phyloP scores from a whole-genome alignment of 73 alveolate species.

The Paramecium octaurelia region DNA sequence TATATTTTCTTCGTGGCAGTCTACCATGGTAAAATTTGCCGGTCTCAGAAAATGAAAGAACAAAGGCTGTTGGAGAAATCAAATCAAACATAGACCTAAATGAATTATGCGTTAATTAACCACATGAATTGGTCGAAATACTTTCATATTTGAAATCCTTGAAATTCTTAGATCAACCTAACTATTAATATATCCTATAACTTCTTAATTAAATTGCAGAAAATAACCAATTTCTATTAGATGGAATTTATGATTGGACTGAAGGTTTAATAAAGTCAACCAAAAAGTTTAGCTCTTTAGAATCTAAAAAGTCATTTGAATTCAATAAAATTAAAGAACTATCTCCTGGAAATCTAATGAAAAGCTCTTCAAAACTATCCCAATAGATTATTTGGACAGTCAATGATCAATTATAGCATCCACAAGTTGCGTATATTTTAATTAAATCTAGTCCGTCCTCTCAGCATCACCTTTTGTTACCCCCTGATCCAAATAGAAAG shows the following conservation, averaged over 20 bases:
- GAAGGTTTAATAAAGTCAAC: background rate
- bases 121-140: constrained; percentile 73
- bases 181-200: constrained; percentile 70
- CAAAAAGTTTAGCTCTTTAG: background rate
- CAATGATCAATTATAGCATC: background rate
- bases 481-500: background rate
- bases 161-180: constrained; percentile 88
- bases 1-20: constrained; percentile 85
- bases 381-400: constrained; percentile 2
- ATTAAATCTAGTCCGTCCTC: background rate
- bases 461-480: background rate
- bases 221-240: background rate
- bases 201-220: constrained; percentile 19
- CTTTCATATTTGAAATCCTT: constrained; percentile 74
- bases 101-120: constrained; percentile 78
- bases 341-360: constrained; percentile 19
- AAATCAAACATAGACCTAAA: constrained; percentile 75
- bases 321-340: constrained; percentile 7
- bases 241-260: constrained; percentile 44
- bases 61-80: constrained; percentile 79
- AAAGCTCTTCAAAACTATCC: constrained; percentile 16
- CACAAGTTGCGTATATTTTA: constrained; percentile 12
- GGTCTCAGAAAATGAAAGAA: constrained; percentile 83
- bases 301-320: background rate
- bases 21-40: constrained; percentile 94